These are phyloP conservation scores for Tetrapisispora iriomotensis DNA, from an alignment of 805 yeast genomes.

Conservation along the genomic window DNA sequence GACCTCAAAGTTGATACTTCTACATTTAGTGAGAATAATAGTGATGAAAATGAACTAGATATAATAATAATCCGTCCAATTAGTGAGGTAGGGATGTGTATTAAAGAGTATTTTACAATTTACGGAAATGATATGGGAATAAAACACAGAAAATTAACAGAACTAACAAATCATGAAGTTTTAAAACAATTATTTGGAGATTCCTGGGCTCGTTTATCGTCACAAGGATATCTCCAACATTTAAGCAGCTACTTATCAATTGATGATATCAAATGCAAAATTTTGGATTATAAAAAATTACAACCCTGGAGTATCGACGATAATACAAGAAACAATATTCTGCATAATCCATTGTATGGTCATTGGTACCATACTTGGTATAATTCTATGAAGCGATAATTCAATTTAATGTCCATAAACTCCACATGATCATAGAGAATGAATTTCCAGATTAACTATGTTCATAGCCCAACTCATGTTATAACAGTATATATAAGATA, in stretches of 20 bases:
- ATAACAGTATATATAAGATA: no score
- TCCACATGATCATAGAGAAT: no score
- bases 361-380: slow-evolving; percentile 5
- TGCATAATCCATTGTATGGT: slow-evolving; percentile 4
- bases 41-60: slow-evolving; percentile 7
- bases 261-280: slow-evolving; percentile 8
- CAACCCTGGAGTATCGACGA: slow-evolving; percentile 20
- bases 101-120: slow-evolving; percentile 26
- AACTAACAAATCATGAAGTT: slow-evolving; percentile 16
- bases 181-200: slow-evolving; percentile 23
- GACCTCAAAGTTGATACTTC: background rate
- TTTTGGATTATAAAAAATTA: slow-evolving; percentile 16
- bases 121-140: slow-evolving; percentile 17
- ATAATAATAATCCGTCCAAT: slow-evolving; percentile 23
- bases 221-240: slow-evolving; percentile 13
- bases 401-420: no score
- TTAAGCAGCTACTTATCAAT: slow-evolving; percentile 1
- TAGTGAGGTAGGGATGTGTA: slow-evolving; percentile 24
- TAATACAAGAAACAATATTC: background rate
- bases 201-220: slow-evolving; percentile 24
- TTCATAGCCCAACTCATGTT: no score
- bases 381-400: slow-evolving; percentile 3
- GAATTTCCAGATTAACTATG: no score
- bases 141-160: slow-evolving; percentile 8
- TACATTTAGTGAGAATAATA: background rate